phyloP scores from a whole-genome alignment of 169 alveolate species.

The Toxoplasma gondii region DNA sequence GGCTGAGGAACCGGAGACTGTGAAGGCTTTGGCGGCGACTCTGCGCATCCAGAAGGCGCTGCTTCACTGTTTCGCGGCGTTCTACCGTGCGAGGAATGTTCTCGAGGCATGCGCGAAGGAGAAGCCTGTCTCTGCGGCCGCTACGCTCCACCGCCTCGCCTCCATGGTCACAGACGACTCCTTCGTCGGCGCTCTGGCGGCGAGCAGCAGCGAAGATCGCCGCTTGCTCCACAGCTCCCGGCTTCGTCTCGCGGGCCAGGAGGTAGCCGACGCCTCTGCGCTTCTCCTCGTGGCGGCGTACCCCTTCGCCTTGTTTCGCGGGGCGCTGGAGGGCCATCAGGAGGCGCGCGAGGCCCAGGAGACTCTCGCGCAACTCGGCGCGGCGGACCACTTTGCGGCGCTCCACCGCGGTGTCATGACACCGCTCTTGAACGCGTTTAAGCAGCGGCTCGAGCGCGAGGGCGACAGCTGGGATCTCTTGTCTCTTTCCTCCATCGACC shows the following conservation, averaged over 20 bases:
- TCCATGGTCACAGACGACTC: slow-evolving; percentile 47
- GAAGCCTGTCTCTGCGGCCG: slow-evolving; percentile 26
- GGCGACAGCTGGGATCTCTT: not conserved
- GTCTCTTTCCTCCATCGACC: not conserved
- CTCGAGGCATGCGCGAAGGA: slow-evolving; percentile 13
- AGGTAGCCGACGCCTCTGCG: slow-evolving; percentile 59
- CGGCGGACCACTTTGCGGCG: slow-evolving; percentile 29
- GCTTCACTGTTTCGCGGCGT: slow-evolving; percentile 46
- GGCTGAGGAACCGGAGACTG: not conserved
- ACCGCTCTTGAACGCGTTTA: slow-evolving; percentile 43
- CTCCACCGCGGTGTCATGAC: slow-evolving; percentile 63
- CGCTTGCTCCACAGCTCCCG: slow-evolving; percentile 59
- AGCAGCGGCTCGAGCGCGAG: slow-evolving; percentile 33
- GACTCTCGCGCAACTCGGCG: not conserved
- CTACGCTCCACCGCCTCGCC: slow-evolving; percentile 39
- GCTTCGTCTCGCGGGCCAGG: slow-evolving; percentile 65
- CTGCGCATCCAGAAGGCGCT: slow-evolving; percentile 58
- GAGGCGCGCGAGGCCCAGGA: not conserved
- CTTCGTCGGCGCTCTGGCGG: slow-evolving; percentile 61
- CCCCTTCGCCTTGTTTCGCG: slow-evolving; percentile 43
- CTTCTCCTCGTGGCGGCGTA: slow-evolving; percentile 39
- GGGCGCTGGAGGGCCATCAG: slow-evolving; percentile 21
- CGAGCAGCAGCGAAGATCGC: slow-evolving; percentile 67
- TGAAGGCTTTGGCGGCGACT: slow-evolving; percentile 35
- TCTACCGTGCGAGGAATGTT: slow-evolving; percentile 19